Evolutionary conservation across 176 grass and related monocot species (phyloP).

Genomic region (Lolium multiflorum): DNA sequence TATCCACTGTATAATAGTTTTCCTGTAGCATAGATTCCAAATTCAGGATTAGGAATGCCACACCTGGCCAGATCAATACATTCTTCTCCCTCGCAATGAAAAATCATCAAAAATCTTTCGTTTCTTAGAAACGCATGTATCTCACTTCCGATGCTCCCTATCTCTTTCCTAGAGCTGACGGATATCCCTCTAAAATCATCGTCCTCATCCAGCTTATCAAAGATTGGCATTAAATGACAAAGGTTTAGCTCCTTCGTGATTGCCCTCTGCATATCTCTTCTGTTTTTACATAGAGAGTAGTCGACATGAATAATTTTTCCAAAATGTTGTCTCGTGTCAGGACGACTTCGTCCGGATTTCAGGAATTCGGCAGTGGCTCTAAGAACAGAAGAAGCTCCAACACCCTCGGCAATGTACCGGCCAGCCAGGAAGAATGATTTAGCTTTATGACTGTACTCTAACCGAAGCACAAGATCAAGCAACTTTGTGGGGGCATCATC

Average conservation of each 20-base stretch:
- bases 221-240: not conserved
- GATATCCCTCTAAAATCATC: not conserved
- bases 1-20: not conserved
- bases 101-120: not conserved
- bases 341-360: not conserved
- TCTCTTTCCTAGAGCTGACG: not conserved
- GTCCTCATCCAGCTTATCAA: not conserved
- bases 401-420: not conserved
- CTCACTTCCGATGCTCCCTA: not conserved
- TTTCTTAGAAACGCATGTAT: not conserved
- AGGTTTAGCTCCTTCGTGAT: not conserved
- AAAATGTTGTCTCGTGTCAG: not conserved
- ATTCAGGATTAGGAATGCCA: not conserved
- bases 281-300: not conserved
- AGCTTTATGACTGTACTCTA: no score
- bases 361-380: not conserved
- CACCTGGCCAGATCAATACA: not conserved
- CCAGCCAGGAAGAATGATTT: not conserved
- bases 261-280: not conserved
- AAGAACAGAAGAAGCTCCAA: not conserved
- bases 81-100: not conserved
- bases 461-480: no score
- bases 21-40: not conserved
- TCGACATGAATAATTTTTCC: not conserved
- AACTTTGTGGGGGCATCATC: no score